phyloP scores from a whole-genome alignment of 139 green algal genomes.

The Volvox reticuliferus region DNA sequence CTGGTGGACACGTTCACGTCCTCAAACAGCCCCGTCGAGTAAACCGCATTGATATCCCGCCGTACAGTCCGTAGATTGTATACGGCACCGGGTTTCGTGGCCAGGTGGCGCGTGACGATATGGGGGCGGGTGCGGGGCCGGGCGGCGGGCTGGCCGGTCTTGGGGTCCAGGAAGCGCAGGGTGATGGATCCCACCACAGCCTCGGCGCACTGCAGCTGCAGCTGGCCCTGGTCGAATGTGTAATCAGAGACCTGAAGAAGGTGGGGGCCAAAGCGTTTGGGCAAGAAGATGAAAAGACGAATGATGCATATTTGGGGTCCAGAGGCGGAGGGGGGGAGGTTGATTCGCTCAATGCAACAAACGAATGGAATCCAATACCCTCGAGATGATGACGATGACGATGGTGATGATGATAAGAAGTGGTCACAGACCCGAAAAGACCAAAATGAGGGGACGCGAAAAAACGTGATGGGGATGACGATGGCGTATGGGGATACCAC shows the following conservation, averaged over 20 bases:
- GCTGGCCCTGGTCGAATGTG: constrained; percentile 54
- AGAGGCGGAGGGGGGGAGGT: background rate
- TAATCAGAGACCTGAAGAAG: constrained; percentile 56
- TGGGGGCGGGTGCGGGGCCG: constrained; percentile 84
- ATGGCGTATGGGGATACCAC: too few relatives aligned
- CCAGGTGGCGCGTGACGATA: constrained; percentile 87
- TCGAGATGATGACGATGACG: too few relatives aligned
- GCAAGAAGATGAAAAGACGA: too few relatives aligned
- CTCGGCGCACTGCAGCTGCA: constrained; percentile 74
- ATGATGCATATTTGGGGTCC: too few relatives aligned
- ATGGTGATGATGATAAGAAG: too few relatives aligned
- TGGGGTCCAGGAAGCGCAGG: constrained; percentile 84
- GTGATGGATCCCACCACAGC: constrained; percentile 79
- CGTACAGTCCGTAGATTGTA: constrained; percentile 85
- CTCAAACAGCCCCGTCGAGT: constrained; percentile 94
- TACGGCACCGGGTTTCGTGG: constrained; percentile 79
- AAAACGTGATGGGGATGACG: too few relatives aligned
- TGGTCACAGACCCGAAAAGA: too few relatives aligned
- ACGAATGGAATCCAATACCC: too few relatives aligned
- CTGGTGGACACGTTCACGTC: constrained; percentile 92
- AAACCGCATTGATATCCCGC: constrained; percentile 92
- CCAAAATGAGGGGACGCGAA: too few relatives aligned
- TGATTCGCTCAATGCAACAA: background rate
- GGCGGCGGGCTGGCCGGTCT: constrained; percentile 64
- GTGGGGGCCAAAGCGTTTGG: constrained; percentile 2